Evolutionary conservation across 2,329 filamentous ascomycete genomes (phyloP), one percentile per base, ranked within the genome.

Genomic region (Ascochyta fabae): DNA sequence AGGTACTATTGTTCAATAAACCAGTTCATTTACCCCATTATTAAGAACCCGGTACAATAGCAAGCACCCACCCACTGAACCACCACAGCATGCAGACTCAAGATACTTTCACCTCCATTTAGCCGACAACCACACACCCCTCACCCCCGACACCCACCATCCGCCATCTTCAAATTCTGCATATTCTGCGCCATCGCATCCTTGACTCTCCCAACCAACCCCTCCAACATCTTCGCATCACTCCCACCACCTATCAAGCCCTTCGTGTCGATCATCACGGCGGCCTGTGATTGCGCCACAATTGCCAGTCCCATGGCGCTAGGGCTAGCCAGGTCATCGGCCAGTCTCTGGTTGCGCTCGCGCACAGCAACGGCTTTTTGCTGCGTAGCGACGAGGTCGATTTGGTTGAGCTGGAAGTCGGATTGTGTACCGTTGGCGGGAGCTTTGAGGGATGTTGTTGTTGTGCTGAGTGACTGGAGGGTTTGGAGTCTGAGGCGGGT

Each of bases 301-400:
- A 54, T 50, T 1, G 55, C 61, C 24, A 68, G 27, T 1, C 65
- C 65, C 42, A 47, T 49, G 8, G 51, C 46, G 3, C 58, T 52
- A 0, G 65, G 62, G 33, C 64, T 66, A 3, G 56, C 50, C 2
- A 68, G 53, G 8, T 64, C 36, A 1, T 53, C 47, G 3, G 65
- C 65, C 3, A 68, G 50, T 26, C 58, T 54, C 45, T 68, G 65
- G 42, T 66, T 67, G 10, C 56, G 43, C 16, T 60, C 55, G 7
- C 65, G 64, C 39, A 67, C 59, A 9, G 51, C 47, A 48, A 68
- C 58, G 16, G 62, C 65, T 10, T 60, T 46, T 26, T 59, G 46
- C 24, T 66, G 62, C n/a, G 61, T 65, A 3, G 26, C 34, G 1
- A 59, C 44, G 3, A 67, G 52, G 22, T 24, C 33, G 8, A 51